Conservation (phyloP, 2,329 filamentous ascomycete species). For the Claviceps maximensis region DNA sequence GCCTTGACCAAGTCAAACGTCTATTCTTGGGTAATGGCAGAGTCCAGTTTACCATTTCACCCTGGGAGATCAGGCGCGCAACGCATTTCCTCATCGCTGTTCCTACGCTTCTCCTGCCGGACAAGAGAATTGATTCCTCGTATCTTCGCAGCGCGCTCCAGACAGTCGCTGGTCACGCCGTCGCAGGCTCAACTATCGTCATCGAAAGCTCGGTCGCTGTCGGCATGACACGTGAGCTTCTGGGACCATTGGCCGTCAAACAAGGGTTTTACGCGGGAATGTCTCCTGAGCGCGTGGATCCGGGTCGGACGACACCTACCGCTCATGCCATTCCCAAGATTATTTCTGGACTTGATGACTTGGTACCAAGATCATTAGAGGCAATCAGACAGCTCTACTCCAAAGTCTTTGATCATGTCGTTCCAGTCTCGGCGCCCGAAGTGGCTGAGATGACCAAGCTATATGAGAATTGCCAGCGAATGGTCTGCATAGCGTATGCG, state of each 20-base stretch:
- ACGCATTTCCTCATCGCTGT: conserved; percentile 42
- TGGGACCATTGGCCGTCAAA: conserved; percentile 29
- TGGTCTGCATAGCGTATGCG: conserved; percentile 39
- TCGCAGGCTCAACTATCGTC: conserved; percentile 32
- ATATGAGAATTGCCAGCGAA: conserved; percentile 45
- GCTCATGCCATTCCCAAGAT: conserved; percentile 36
- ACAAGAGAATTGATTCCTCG: conserved; percentile 34
- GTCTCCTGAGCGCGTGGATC: conserved; percentile 41
- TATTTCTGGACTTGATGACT: conserved; percentile 36
- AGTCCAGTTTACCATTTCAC: conserved; percentile 25
- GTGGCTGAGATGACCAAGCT: conserved; percentile 46
- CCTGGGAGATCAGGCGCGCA: conserved; percentile 25
- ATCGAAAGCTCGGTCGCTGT: conserved; percentile 42
- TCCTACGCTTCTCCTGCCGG: conserved; percentile 33
- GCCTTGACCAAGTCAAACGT: conserved; percentile 21
- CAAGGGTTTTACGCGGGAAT: conserved; percentile 33
- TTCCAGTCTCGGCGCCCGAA: conserved; percentile 37
- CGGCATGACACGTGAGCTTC: conserved; percentile 37
- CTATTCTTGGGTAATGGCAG: conserved; percentile 15
- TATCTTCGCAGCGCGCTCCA: conserved; percentile 30
- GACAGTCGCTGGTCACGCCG: conserved; percentile 27
- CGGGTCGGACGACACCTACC: conserved; percentile 29
- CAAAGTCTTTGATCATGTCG: conserved; percentile 31
- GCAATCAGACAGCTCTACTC: conserved; percentile 32
- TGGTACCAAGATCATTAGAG: conserved; percentile 29